phyloP scores from a whole-genome alignment of 805 yeast species.

The Henningerozyma blattae region DNA sequence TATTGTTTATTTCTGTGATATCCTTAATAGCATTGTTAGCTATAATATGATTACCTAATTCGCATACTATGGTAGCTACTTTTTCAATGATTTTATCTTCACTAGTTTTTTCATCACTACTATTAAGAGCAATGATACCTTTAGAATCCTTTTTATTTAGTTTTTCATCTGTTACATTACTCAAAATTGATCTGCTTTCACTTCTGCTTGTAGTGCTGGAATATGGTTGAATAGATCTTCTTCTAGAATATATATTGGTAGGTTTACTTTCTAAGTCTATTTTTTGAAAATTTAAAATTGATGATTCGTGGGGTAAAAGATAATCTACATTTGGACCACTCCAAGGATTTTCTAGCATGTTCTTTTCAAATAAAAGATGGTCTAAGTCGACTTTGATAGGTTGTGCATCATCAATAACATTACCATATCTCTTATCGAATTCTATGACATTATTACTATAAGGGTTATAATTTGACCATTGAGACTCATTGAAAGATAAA shows the following conservation, averaged over 20 bases:
- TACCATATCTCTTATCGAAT: constrained; percentile 9
- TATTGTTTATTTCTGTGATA: constrained; percentile 40
- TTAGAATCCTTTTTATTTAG: not conserved
- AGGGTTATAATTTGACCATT: constrained; percentile 10
- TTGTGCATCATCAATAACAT: constrained; percentile 6
- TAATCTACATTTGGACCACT: constrained; percentile 4
- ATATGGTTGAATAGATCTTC: too few relatives aligned
- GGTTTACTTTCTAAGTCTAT: not conserved
- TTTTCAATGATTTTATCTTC: constrained; percentile 21
- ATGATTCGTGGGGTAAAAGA: too few relatives aligned
- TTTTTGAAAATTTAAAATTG: not conserved
- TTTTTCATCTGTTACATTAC: not conserved
- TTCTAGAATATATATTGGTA: too few relatives aligned
- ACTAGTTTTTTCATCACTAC: constrained; percentile 3
- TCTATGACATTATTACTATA: constrained; percentile 12
- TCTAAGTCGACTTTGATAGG: constrained; percentile 15
- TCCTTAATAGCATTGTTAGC: constrained; percentile 45
- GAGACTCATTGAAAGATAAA: constrained; percentile 18
- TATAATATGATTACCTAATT: constrained; percentile 43
- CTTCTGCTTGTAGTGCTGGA: not conserved
- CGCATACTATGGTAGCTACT: constrained; percentile 32
- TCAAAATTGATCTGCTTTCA: not conserved
- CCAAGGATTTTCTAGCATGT: constrained; percentile 15
- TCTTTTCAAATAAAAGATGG: constrained; percentile 13
- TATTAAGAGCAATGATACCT: not conserved